Base-by-base conservation (phyloP, 2,329 filamentous ascomycete genomes). In the Dactylellina sp. region DNA sequence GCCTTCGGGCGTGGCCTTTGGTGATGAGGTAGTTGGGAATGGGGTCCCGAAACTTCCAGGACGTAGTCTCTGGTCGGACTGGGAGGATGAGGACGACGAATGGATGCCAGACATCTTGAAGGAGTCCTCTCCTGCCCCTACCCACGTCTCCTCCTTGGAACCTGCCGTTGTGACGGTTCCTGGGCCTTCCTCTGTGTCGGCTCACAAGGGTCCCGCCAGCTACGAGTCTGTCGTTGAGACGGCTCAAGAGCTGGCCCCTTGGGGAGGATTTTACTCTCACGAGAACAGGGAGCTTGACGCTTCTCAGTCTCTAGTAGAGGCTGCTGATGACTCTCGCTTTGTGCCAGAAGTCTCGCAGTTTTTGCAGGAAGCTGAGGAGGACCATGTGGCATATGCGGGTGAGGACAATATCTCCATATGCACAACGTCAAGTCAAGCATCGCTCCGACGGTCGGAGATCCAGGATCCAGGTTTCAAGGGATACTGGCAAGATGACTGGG, bases 31-130 rank as follows among this genome's bases (percentile, higher is more conserved):
- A 20, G 22, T 22, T 24, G 60, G 53, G 9, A n/a, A 64, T 9
- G 16, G 32, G 16, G 49, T 22, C 16, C 42, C n/a, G 18, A 11
- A 28, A 20, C 42, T 35, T 37, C 60, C 14, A 46, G 24, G 6
- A 32, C 22, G 39, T 24, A 32, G 22, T 24, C 57, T 49, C 14
- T 62, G 57, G 65, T 28, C 46, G n/a, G 57, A 62, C 28, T 56
- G 59, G 59, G 44, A 63, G 28, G 56, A 71, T 9, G 56, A 71
- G 7, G 64, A 70, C 6, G 55, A 66, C 7, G 62, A 70, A 14
- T 70, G 64, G 64, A 37, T 60, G n/a, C 64, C 64, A 1, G 47
- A 50, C 16, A 70, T 61, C 55, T 53, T 71, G 37, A 14, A 52
- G 40, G 35, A 39, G 12, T 28, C 37, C 7, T 4, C 14, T 24